phyloP scores from a whole-genome alignment of 768 basidiomycete genomes.

The Mycena metata region DNA sequence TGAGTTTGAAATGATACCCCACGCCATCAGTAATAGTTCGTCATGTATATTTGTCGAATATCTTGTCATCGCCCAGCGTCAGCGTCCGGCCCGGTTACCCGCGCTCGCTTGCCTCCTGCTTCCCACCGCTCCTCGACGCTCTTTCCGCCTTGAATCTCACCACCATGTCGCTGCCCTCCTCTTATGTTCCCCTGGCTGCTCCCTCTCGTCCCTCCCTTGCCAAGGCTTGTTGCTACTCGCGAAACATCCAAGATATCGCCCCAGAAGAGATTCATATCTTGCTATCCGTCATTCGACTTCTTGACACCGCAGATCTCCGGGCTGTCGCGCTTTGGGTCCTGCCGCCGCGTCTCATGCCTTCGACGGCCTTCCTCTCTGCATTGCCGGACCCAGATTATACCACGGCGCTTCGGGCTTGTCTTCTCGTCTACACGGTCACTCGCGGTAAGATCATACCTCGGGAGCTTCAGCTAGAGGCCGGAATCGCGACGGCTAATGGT shows the following conservation, averaged over 20 bases:
- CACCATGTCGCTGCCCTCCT: too few species aligned
- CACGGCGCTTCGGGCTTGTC: neutral
- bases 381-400: neutral
- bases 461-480: constrained; percentile 7
- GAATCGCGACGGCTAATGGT: neutral
- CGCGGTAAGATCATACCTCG: neutral
- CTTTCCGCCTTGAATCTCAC: too few species aligned
- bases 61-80: neutral
- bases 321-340: neutral
- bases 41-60: neutral
- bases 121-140: too few species aligned
- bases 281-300: neutral
- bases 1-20: constrained; percentile 2
- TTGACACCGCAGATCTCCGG: constrained; percentile 4
- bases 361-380: neutral
- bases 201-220: neutral
- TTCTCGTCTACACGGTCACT: constrained; percentile 13
- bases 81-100: neutral
- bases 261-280: neutral
- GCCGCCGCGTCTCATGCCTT: neutral
- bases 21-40: neutral
- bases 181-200: neutral
- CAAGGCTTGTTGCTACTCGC: neutral
- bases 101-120: neutral
- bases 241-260: neutral